These are phyloP conservation scores for Pilobolus umbonatus DNA, from an alignment of 192 early-diverging fungal genomes.

Conservation along the genomic window DNA sequence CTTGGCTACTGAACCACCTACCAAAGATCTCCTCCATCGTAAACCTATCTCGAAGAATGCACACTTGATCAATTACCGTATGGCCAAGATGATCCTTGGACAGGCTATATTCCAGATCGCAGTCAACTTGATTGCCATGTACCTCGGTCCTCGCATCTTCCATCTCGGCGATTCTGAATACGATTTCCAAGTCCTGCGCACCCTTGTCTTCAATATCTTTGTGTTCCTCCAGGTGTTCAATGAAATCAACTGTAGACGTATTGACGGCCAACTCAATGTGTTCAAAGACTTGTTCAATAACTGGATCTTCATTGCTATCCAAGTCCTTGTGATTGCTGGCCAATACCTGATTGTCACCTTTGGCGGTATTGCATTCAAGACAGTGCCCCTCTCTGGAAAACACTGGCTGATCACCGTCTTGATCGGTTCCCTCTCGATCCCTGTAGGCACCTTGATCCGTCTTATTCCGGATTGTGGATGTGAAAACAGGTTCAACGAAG, in stretches of 20 bases:
- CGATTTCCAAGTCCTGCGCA: constrained; percentile 50
- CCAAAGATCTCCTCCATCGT: constrained; percentile 75
- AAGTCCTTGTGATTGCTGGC: constrained; percentile 61
- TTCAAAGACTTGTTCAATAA: constrained; percentile 83
- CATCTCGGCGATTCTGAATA: constrained; percentile 37
- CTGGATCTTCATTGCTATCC: constrained; percentile 74
- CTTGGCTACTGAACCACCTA: constrained; percentile 86
- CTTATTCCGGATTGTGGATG: constrained; percentile 66
- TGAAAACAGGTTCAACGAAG: constrained; percentile 31
- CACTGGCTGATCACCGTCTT: constrained; percentile 82
- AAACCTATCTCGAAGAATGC: constrained; percentile 72
- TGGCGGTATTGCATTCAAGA: constrained; percentile 88
- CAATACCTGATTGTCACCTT: constrained; percentile 86
- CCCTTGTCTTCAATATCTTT: constrained; percentile 90
- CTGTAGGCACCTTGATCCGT: constrained; percentile 76
- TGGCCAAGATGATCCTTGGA: constrained; percentile 89
- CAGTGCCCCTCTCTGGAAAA: constrained; percentile 50
- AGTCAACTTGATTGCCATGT: constrained; percentile 60
- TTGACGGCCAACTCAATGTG: constrained; percentile 76
- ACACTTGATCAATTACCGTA: constrained; percentile 75
- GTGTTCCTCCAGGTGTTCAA: constrained; percentile 95
- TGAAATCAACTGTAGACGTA: constrained; percentile 86
- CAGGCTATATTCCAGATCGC: constrained; percentile 88
- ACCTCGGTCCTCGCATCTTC: constrained; percentile 55
- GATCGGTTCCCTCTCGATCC: constrained; percentile 77